Evolutionary conservation across 1,284 basidiomycete species (phyloP), one percentile per base, ranked within the genome.

Genomic region (Leccinum holopus): DNA sequence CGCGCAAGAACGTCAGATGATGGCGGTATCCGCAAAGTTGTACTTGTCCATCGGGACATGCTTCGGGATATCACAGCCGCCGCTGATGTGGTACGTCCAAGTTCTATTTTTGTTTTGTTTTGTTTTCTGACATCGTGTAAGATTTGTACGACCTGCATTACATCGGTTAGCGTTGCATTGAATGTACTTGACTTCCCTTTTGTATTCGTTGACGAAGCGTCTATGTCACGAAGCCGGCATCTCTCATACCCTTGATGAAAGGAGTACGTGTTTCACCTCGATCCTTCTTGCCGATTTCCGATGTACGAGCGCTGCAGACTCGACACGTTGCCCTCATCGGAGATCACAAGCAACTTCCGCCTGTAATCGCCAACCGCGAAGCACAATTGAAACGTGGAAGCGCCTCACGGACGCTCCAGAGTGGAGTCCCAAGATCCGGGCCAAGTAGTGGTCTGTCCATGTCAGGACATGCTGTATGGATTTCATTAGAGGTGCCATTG

Each of bases 311-410:
- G 56, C 65, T 61, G 64, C 59, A 90, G 87, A 91, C 90, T 25
- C 82, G 82, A 56, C 95, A 98, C 69, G 81, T 94, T 35, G 87
- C 92, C 3, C 85, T 98, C 59, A 96, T 98, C 65, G 96, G 95
- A 33, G 96, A 98, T 78, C 96, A 98, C 77, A 96, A 96, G 74
- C 96, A 98, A 74, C 81, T 97, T n/a, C 94, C 95, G 21, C 94
- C 96, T 0, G 87, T 97, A 60, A 93, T 97, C 64, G 82, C 85
- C 8, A 91, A 87, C 67, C 80, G 81, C 44, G 86, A 90, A 69
- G 92, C 94, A 92, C 1, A 21, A 21, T 21, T 21, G 21, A 21
- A 21, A 21, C 80, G 96, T 16, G 87, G 87, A 1, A 84, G 35
- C 35, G 35, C 12, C 35, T 14, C 35, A 37, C 35, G 35, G 35